These are phyloP conservation scores for Apiotrichum brassicae DNA, from an alignment of 1,284 basidiomycete species.

Conservation along the genomic window DNA sequence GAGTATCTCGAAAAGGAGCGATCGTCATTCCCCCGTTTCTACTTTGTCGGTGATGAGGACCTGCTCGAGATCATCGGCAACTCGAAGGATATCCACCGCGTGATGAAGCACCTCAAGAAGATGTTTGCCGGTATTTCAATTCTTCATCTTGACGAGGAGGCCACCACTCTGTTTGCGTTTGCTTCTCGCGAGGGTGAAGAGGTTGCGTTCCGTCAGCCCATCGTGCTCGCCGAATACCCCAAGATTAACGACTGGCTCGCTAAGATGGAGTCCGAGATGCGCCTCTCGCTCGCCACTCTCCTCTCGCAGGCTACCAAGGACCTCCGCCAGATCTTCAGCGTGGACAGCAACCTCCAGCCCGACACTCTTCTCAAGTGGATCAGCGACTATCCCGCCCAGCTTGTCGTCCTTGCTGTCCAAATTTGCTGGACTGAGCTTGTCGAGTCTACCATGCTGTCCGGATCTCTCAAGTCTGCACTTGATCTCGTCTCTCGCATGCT, in stretches of 20 bases:
- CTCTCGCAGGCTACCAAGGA: slow-evolving; percentile 40
- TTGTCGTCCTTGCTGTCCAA: slow-evolving; percentile 89
- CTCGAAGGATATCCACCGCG: slow-evolving; percentile 93
- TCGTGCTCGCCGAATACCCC: slow-evolving; percentile 82
- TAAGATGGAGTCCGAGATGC: slow-evolving; percentile 89
- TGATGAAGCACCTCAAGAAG: slow-evolving; percentile 99
- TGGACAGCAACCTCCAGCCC: slow-evolving; percentile 45
- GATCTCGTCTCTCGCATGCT: slow-evolving; percentile 74
- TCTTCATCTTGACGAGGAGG: slow-evolving; percentile 78
- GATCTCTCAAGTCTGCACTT: slow-evolving; percentile 58
- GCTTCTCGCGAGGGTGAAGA: slow-evolving; percentile 92
- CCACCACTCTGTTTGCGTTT: slow-evolving; percentile 69
- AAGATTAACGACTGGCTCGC: slow-evolving; percentile 99
- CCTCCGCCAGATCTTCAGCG: slow-evolving; percentile 67
- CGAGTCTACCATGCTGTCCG: slow-evolving; percentile 62
- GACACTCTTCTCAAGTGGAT: slow-evolving; percentile 82
- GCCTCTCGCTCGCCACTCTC: slow-evolving; percentile 67
- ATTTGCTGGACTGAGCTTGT: slow-evolving; percentile 88
- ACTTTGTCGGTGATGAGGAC: slow-evolving; percentile 99
- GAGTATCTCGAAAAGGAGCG: slow-evolving; percentile 98
- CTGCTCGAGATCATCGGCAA: slow-evolving; percentile 98
- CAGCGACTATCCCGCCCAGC: slow-evolving; percentile 86
- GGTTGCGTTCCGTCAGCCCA: slow-evolving; percentile 73
- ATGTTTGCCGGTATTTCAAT: slow-evolving; percentile 99
- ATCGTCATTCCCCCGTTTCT: slow-evolving; percentile 97